Base-by-base conservation (phyloP, 1,284 basidiomycete species). In the Trichosporon sp. region DNA sequence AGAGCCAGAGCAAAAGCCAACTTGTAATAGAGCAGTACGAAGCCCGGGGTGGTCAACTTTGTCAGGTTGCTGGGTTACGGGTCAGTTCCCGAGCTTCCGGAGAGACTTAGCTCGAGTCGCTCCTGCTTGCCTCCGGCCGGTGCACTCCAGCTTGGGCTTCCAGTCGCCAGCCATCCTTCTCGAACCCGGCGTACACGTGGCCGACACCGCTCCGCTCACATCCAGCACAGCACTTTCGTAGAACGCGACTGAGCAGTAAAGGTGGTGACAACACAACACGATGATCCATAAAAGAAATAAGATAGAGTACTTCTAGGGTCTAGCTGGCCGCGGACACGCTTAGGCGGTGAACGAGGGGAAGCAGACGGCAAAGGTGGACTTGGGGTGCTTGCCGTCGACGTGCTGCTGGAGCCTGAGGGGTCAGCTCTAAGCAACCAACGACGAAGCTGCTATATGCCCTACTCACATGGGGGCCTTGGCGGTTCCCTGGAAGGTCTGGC, bases 401-500 rank as follows among this genome's bases (percentile, higher is more conserved):
- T 81, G 80, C 66, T 73, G 70, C 67, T 77, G 73, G 44, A 81
- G 75, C 51, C 80, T 81, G 68, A 5, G 25, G n/a, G 1, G 65
- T 69, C 32, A 70, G 66, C 25, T 6, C n/a, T 29, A 7, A 7
- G 3, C 3, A 3, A 8, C 18, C 3, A 6, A 11, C 13, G 7
- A 53, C 23, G 15, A 3, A 60, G 27, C 15, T 11, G 15, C 15
- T 3, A 2, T 2, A 4, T 3, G n/a, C 15, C 31, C 3, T 12
- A 78, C 80, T 74, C 67, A 83, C 82, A 83, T 75, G 51, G 83
- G 81, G 70, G 81, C 72, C 67, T 85, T 83, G 34, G 85, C 80
- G 0, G 85, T 86, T 44, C 80, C 73, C 72, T 86, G 82, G 82
- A 86, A 86, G 13, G 83, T 83, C 69, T 83, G 81, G 72, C 81